These are phyloP conservation scores for Myxozyma neotropica DNA, from an alignment of 805 yeast genomes.

Conservation along the genomic window DNA sequence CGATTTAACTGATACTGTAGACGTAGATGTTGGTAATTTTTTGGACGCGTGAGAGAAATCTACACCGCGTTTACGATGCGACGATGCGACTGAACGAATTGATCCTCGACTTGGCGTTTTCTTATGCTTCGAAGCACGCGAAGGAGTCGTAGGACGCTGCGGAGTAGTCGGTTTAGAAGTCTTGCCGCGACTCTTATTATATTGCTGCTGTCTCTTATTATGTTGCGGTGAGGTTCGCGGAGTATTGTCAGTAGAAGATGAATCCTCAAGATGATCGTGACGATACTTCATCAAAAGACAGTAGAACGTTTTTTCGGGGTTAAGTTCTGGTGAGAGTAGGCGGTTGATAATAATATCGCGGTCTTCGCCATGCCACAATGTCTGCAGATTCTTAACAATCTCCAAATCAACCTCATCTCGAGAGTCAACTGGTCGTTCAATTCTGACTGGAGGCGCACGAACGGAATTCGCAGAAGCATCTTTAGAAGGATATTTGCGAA, in stretches of 20 bases:
- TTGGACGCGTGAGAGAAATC: conserved; percentile 25
- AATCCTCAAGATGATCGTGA: conserved; percentile 55
- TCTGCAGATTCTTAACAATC: conserved; percentile 72
- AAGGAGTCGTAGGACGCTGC: conserved; percentile 3
- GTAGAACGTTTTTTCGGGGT: conserved; percentile 80
- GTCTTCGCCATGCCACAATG: conserved; percentile 78
- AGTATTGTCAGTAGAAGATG: conserved; percentile 15
- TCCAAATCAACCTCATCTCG: conserved; percentile 66
- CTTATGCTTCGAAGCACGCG: conserved; percentile 19
- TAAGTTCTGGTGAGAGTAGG: conserved; percentile 57
- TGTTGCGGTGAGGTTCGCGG: conserved; percentile 21
- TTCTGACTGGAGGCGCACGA: conserved; percentile 29
- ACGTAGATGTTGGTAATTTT: conserved; percentile 9
- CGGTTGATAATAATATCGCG: conserved; percentile 55
- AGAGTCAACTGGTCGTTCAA: conserved; percentile 42
- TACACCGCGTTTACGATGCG: conserved; percentile 26
- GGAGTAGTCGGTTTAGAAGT: not conserved
- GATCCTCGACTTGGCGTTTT: conserved; percentile 22
- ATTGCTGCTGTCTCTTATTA: not conserved
- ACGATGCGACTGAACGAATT: conserved; percentile 14
- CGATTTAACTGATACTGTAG: conserved; percentile 15
- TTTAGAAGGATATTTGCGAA: conserved; percentile 62
- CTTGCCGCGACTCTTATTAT: not conserved
- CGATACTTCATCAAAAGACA: conserved; percentile 73
- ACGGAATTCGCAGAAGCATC: not conserved